phyloP scores from a whole-genome alignment of 306 rosid species.

The Malus asiatica region DNA sequence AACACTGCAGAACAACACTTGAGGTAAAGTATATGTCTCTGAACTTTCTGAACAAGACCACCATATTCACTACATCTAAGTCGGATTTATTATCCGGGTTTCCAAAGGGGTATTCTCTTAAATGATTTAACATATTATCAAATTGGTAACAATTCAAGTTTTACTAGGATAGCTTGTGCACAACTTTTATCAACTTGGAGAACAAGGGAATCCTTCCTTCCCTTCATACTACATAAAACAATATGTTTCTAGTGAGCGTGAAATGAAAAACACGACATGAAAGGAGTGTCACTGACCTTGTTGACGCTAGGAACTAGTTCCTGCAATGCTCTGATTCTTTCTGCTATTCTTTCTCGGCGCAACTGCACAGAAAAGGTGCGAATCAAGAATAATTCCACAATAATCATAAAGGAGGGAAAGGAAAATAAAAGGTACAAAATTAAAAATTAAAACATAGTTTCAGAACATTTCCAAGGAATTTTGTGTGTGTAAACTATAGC shows the following conservation, averaged over 20 bases:
- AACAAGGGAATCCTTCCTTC: background rate
- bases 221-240: background rate
- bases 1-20: background rate
- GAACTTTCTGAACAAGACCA: background rate
- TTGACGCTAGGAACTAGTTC: conserved; percentile 95
- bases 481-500: background rate
- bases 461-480: background rate
- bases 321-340: conserved; percentile 94
- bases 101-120: background rate
- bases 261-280: background rate
- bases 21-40: background rate
- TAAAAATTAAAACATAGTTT: background rate
- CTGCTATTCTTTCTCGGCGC: conserved; percentile 97
- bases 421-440: background rate
- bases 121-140: background rate
- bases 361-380: conserved; percentile 41
- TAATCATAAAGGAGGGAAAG: background rate
- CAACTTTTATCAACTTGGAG: background rate
- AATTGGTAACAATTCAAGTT: background rate
- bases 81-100: background rate
- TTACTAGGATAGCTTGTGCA: background rate
- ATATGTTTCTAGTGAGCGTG: background rate
- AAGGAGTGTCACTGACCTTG: conserved; percentile 46
- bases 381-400: background rate
- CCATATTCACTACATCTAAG: background rate